These are phyloP conservation scores for Neckera pumila DNA, from an alignment of 225 moss, liverwort and hornwort genomes.

Conservation along the genomic window DNA sequence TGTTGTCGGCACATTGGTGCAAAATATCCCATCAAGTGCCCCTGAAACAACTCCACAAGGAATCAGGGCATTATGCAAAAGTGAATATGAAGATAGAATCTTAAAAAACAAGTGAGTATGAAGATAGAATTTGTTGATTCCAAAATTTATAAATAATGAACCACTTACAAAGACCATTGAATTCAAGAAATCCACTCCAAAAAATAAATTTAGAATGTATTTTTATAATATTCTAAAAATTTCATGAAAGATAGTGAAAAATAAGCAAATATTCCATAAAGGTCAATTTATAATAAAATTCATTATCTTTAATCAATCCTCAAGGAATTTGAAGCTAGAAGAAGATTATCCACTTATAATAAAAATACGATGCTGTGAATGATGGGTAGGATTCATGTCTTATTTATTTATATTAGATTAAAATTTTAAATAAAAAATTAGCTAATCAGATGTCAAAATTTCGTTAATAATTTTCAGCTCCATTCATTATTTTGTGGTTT, in stretches of 20 bases:
- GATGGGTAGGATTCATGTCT: not conserved
- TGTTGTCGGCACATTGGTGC: too few relatives aligned
- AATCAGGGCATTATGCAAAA: not conserved
- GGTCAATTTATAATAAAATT: not conserved
- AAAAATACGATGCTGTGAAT: not conserved
- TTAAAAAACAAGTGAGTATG: not conserved
- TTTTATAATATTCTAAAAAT: not conserved
- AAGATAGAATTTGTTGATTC: not conserved
- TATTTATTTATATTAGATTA: not conserved
- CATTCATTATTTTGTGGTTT: not conserved
- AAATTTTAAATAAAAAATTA: not conserved
- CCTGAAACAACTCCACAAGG: too few relatives aligned
- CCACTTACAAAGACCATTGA: not conserved
- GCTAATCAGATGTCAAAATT: not conserved
- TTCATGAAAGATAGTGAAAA: not conserved
- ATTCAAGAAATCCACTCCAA: accelerated
- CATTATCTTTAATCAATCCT: not conserved
- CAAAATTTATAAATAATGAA: not conserved
- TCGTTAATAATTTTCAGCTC: not conserved
- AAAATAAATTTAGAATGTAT: not conserved
- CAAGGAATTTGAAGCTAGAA: not conserved
- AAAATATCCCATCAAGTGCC: not conserved
- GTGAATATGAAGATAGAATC: not conserved
- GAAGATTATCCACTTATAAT: not conserved
- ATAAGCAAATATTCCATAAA: not conserved